These are phyloP conservation scores for Sorghum bicolor DNA, from an alignment of 176 grass and related monocot genomes.

Conservation along the genomic window Sorghum_bicolor_NCBIv3 NC_012879.2:57311001-57311500, in stretches of 20 bases:
- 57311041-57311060: background rate
- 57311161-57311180: slow-evolving; percentile 2
- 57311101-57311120: slow-evolving; percentile 16
- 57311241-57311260: background rate
- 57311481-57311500: background rate
- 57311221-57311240: background rate
- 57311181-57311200: background rate
- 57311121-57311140: background rate
- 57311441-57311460: background rate
- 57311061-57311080: background rate
- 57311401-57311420: background rate
- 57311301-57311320: background rate
- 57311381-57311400: background rate
- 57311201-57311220: slow-evolving; percentile 12
- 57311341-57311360: background rate
- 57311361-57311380: background rate
- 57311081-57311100: slow-evolving; percentile 10
- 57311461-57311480: background rate
- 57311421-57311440: background rate
- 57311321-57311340: background rate
- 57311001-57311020: slow-evolving; percentile 1
- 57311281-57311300: background rate
- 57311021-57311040: background rate
- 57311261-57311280: background rate
- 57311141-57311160: slow-evolving; percentile 2